Evolutionary conservation across 2,329 filamentous ascomycete species (phyloP), one percentile per base, ranked within the genome.

Genomic region (Thermothelomyces thermophilus): DNA sequence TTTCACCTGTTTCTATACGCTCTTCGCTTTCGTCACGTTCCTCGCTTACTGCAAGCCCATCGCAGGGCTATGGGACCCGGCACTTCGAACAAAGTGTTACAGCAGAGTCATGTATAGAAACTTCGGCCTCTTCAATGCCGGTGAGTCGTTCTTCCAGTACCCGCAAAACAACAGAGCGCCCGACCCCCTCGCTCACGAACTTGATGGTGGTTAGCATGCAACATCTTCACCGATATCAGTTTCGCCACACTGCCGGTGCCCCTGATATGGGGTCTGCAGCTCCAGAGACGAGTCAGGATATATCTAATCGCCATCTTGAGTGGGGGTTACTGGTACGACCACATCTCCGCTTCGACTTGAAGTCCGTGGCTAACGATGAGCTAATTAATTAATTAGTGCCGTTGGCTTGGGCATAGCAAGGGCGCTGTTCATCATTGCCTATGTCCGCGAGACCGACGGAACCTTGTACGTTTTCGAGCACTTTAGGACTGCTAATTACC

Each of bases 251-350:
- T 66, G 24, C 64, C 64, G 1, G 50, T 66, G 6, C 64, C 63
- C 0, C 52, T 65, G 14, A 63, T 66, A n/a, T 60, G 63, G 59
- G 59, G 54, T 24, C 54, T 66, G 1, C 58, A 63, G 17, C 57
- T 63, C 37, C 58, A 60, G 31, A 51, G 60, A 11, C 53, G 61
- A 5, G 47, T 58, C 10, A 54, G 59, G 7, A 35, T 63, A 1
- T 63, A 63, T n/a, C 54, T 63, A 17, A 61, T 64, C 42, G 56
- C 43, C 16, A 63, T 64, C 54, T 54, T 64, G 3, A 65, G 63
- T 16, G 59, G 64, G 2, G 63, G 62, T 33, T 65, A 64, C 43
- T 60, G 60, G 62, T 65, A 24, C 49, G 59, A n/a, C n/a, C n/a
- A n/a, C 3, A 14, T 6, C 17, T 11, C 3, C 6, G n/a, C 17